Evolutionary conservation across 73 alveolate genomes (phyloP).

Genomic region (Effrenium voratum): DNA sequence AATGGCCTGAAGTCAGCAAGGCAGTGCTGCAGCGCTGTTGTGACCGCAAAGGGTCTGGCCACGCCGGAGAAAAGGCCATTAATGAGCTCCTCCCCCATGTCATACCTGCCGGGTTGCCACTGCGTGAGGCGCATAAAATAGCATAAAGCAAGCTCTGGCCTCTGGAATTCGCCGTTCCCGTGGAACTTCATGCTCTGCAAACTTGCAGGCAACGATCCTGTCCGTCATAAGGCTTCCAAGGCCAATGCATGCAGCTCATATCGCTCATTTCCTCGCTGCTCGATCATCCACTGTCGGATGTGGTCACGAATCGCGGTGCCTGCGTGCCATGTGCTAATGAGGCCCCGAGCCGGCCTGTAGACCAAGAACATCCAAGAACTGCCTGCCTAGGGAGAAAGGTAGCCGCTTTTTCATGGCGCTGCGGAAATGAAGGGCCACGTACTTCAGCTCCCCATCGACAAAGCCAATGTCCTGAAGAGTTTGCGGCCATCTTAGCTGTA

Average conservation of each 20-base stretch:
- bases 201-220: slow-evolving; percentile 63
- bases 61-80: slow-evolving; percentile 70
- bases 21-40: neutral
- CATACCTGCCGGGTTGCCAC: slow-evolving; percentile 52
- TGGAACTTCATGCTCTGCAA: slow-evolving; percentile 77
- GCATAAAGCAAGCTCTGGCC: neutral
- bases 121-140: neutral
- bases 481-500: neutral
- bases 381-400: slow-evolving; percentile 66
- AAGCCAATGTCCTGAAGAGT: slow-evolving; percentile 88
- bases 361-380: too few species aligned
- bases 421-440: slow-evolving; percentile 75
- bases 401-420: slow-evolving; percentile 88
- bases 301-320: slow-evolving; percentile 81
- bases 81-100: slow-evolving; percentile 92
- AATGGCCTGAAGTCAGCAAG: slow-evolving; percentile 29
- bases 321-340: too few species aligned
- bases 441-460: slow-evolving; percentile 76
- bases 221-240: neutral
- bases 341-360: too few species aligned
- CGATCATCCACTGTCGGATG: slow-evolving; percentile 53
- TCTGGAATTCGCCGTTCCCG: slow-evolving; percentile 89
- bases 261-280: slow-evolving; percentile 18
- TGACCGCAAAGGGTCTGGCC: neutral
- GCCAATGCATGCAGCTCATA: neutral